phyloP scores from a whole-genome alignment of 73 alveolate genomes.

The Paramecium primaurelia region DNA sequence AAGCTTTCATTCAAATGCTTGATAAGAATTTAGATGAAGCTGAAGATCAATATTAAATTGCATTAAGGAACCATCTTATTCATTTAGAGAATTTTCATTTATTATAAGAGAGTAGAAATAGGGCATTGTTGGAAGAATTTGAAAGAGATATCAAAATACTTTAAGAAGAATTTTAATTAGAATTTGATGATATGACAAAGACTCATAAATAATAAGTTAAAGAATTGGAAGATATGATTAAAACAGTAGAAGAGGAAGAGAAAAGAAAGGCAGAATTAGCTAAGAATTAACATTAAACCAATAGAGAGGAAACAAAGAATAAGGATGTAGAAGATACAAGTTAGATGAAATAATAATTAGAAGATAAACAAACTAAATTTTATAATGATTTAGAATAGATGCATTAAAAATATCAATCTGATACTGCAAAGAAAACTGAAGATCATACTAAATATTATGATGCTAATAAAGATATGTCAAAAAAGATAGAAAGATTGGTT shows the following conservation, averaged over 20 bases:
- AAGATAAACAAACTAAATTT: constrained; percentile 73
- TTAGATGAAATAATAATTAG: constrained; percentile 75
- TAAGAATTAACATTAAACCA: constrained; percentile 86
- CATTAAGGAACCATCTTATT: constrained; percentile 93
- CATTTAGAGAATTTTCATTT: constrained; percentile 89
- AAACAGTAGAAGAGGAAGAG: constrained; percentile 94
- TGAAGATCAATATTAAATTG: constrained; percentile 97
- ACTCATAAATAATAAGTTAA: constrained; percentile 89
- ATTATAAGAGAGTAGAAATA: constrained; percentile 85
- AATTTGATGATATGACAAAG: constrained; percentile 87
- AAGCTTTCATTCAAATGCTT: constrained; percentile 97
- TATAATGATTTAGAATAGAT: constrained; percentile 80
- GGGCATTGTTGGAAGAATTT: constrained; percentile 95
- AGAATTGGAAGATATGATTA: constrained; percentile 94
- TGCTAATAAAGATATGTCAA: constrained; percentile 77
- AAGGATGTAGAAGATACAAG: constrained; percentile 79
- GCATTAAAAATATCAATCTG: constrained; percentile 79
- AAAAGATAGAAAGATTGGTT: constrained; percentile 77
- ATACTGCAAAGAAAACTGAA: constrained; percentile 85
- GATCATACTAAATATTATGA: constrained; percentile 79
- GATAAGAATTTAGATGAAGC: constrained; percentile 98
- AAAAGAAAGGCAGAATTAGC: constrained; percentile 83
- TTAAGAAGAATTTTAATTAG: constrained; percentile 90
- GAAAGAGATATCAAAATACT: constrained; percentile 87
- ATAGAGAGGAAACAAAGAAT: constrained; percentile 82